Conservation (phyloP, 371 early-diverging fungal genomes). For the Batkoa obscura region DNA sequence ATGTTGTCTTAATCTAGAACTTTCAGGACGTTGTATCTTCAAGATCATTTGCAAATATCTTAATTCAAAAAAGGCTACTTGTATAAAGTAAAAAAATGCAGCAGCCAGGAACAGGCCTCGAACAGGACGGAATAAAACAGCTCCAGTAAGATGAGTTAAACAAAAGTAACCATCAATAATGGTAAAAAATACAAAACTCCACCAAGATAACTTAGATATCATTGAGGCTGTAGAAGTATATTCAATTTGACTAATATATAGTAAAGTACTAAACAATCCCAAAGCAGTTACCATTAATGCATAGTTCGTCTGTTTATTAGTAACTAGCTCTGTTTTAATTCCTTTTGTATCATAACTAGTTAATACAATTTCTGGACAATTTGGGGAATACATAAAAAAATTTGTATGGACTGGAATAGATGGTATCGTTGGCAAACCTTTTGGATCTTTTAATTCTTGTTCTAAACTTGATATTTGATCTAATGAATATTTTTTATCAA, state of each 20-base stretch:
- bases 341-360: background rate
- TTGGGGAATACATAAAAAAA: background rate
- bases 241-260: background rate
- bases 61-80: background rate
- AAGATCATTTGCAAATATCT: background rate
- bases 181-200: background rate
- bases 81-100: background rate
- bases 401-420: background rate
- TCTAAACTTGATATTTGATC: background rate
- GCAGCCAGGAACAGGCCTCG: background rate
- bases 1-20: background rate
- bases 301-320: background rate
- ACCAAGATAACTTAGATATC: background rate
- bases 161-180: conserved; percentile 4
- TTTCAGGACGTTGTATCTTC: background rate
- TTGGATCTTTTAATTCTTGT: background rate
- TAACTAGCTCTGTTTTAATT: background rate
- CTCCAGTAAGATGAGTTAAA: background rate
- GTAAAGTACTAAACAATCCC: background rate
- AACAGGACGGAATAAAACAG: background rate
- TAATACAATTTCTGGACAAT: background rate
- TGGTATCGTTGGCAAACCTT: conserved; percentile 1
- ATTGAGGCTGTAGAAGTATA: background rate
- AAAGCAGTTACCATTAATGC: background rate
- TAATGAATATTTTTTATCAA: background rate